Percentiles rank a stretch among this genome's conserved stretches.
phyloP scores from a whole-genome alignment of 352 stramenopile genomes.

The Peronosclerospora sorghi region DNA sequence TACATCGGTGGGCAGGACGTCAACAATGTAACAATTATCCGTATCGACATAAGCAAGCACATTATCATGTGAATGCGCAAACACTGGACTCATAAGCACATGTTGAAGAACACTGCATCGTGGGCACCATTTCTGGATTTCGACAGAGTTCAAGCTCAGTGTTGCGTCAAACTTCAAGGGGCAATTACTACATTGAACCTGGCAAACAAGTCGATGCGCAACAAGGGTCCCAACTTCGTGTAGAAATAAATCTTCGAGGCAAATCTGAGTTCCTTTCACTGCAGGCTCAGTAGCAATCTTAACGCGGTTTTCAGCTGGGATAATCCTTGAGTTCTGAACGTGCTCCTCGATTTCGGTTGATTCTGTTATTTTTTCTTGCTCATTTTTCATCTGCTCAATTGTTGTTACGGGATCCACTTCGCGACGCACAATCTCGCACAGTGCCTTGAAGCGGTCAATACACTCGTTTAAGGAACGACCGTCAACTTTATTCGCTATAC shows the following conservation, averaged over 20 bases:
- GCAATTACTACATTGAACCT: conserved; percentile 63
- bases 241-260: conserved; percentile 61
- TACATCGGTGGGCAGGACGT: conserved; percentile 61
- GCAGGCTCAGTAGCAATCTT: conserved; percentile 44
- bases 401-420: conserved; percentile 11
- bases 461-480: conserved; percentile 69
- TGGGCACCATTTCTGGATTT: conserved; percentile 70
- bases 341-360: conserved; percentile 8
- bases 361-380: conserved; percentile 6
- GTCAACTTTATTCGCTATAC: conserved; percentile 53
- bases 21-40: conserved; percentile 57
- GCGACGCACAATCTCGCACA: conserved; percentile 39
- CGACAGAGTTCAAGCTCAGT: conserved; percentile 30
- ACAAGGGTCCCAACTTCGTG: conserved; percentile 70
- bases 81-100: conserved; percentile 48
- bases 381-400: conserved; percentile 6
- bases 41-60: conserved; percentile 60
- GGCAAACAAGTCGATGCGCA: conserved; percentile 44
- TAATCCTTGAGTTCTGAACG: conserved; percentile 36
- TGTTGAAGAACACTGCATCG: conserved; percentile 66
- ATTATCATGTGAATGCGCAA: conserved; percentile 55
- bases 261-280: conserved; percentile 38
- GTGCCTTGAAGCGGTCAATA: conserved; percentile 67
- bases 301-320: conserved; percentile 30
- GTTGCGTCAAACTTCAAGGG: conserved; percentile 58